Percentiles rank a stretch among this genome's conserved stretches.
Evolutionary conservation across 1,139 yeast genomes (phyloP).

Genomic region (Fermentozyma sake): DNA sequence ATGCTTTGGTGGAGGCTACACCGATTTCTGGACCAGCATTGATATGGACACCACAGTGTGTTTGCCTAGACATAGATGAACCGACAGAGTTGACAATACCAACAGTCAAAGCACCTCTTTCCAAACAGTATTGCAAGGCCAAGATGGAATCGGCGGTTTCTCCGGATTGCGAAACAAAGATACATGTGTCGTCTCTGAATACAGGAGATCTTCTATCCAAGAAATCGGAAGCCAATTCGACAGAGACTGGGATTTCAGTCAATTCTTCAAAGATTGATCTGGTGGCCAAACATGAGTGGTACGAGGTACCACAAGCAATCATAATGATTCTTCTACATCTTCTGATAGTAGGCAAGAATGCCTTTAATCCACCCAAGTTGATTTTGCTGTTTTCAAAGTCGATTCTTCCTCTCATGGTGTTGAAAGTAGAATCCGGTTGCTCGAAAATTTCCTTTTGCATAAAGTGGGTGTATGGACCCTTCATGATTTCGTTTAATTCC

Average conservation of each 20-base stretch:
- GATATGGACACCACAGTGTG: slow-evolving; percentile 99
- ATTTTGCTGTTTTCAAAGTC: slow-evolving; percentile 79
- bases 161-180: slow-evolving; percentile 97
- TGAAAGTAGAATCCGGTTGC: slow-evolving; percentile 96
- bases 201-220: slow-evolving; percentile 93
- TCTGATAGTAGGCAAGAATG: slow-evolving; percentile 83
- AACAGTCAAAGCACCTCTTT: slow-evolving; percentile 94
- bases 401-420: slow-evolving; percentile 99
- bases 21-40: slow-evolving; percentile 99
- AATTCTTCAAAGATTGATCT: slow-evolving; percentile 95
- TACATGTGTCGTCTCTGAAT: slow-evolving; percentile 96
- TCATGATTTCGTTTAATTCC: slow-evolving; percentile 97
- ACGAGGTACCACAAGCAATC: slow-evolving; percentile 99
- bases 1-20: slow-evolving; percentile 99
- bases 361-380: slow-evolving; percentile 85
- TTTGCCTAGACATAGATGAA: slow-evolving; percentile 89
- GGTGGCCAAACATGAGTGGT: slow-evolving; percentile 96
- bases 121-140: slow-evolving; percentile 93
- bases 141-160: slow-evolving; percentile 99
- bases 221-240: slow-evolving; percentile 96
- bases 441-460: slow-evolving; percentile 99
- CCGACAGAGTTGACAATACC: slow-evolving; percentile 96
- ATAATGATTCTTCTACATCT: slow-evolving; percentile 93
- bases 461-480: slow-evolving; percentile 92
- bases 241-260: slow-evolving; percentile 93